phyloP scores from a whole-genome alignment of 805 yeast genomes.

The Zygotorulaspora sp. region DNA sequence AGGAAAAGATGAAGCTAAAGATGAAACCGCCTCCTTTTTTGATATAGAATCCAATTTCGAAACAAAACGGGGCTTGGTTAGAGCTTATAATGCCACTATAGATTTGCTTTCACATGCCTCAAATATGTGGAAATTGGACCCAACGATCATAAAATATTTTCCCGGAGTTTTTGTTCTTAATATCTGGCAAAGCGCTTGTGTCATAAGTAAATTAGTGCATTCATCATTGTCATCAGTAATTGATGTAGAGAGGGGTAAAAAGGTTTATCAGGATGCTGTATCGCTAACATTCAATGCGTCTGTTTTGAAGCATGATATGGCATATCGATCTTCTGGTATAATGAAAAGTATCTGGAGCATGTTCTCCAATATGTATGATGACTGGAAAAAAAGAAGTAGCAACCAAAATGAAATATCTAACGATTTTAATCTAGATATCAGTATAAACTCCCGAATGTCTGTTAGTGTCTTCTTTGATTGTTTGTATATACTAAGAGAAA shows the following conservation, averaged over 20 bases:
- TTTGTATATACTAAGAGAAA: constrained; percentile 75
- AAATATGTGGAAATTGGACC: constrained; percentile 53
- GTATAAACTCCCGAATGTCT: constrained; percentile 78
- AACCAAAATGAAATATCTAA: constrained; percentile 26
- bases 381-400: constrained; percentile 35
- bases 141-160: constrained; percentile 63
- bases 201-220: constrained; percentile 72
- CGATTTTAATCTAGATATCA: constrained; percentile 42
- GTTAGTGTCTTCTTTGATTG: constrained; percentile 92
- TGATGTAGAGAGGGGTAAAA: constrained; percentile 68
- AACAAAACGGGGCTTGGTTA: constrained; percentile 65
- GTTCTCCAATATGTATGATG: constrained; percentile 62
- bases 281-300: constrained; percentile 72
- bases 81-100: constrained; percentile 75
- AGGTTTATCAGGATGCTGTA: constrained; percentile 62
- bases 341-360: constrained; percentile 93
- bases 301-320: constrained; percentile 84
- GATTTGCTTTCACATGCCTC: constrained; percentile 65
- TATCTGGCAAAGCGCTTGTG: constrained; percentile 89
- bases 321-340: constrained; percentile 87
- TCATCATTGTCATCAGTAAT: constrained; percentile 64
- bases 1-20: constrained; percentile 5
- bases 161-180: constrained; percentile 80
- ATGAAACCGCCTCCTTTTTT: constrained; percentile 13
- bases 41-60: constrained; percentile 44